Evolutionary conservation across 768 basidiomycete genomes (phyloP), one percentile per base, ranked within the genome.

Genomic region (Naganishia randhawae): DNA sequence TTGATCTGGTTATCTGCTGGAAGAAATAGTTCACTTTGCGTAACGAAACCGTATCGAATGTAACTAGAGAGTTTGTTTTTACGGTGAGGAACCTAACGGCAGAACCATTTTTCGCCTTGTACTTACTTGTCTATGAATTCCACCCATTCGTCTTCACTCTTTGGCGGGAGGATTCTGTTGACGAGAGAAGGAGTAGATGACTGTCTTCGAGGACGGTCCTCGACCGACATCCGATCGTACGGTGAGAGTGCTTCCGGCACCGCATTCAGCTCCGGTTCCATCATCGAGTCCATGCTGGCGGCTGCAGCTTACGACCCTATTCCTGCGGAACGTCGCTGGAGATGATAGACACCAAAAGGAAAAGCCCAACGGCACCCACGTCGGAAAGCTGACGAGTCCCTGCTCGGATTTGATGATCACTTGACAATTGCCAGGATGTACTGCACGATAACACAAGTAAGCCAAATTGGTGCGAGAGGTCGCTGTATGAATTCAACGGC

Each of bases 41-140:
- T 67, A 11, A 35, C 42, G 22, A 50, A 67, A 31, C 66, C 53
- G 48, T 45, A 48, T 17, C 53, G 52, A 27, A 45, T 57, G 29
- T 42, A 67, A 31, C 66, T 67, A 35, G 54, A 57, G 17, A 48
- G 32, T 22, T 31, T 55, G 29, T 7, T 2, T 25, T 25, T 17
- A n/a, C 17, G 1, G 35, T 63, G 10, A 50, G 25, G 14, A 48
- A n/a, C 10, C 22, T 41, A 4, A 22, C 8, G 6, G 14, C 19
- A 37, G 19, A n/a, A 3, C 22, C 22, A 4, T 10, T 19, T 2
- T 22, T 48, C 16, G 19, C 8, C 22, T 29, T 13, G 33, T 9
- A 51, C 66, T 57, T 4, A 67, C 66, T 55, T 67, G 32, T 55
- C 50, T 31, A 67, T 57, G 42, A 67, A 67, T 5, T 54, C 54